Evolutionary conservation across 23 red algal genomes (phyloP).

Genomic region (Porphyridium purpureum): DNA sequence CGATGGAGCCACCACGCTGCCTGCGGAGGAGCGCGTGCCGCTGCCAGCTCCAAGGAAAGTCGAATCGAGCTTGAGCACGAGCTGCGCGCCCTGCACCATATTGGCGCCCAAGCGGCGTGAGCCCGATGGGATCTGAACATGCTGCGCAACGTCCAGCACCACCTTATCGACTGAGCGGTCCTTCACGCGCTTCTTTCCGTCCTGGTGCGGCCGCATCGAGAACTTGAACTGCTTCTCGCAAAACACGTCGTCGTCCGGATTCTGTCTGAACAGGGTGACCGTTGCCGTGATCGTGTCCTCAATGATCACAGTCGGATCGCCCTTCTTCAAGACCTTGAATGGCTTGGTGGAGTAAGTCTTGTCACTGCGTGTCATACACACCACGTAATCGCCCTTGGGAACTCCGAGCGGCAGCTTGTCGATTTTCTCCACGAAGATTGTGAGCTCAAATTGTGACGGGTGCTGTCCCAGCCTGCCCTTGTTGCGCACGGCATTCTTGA

Average conservation of each 20-base stretch:
- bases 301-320: too few relatives aligned
- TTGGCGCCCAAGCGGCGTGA: constrained; percentile 48
- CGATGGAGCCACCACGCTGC: too few relatives aligned
- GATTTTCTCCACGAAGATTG: too few relatives aligned
- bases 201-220: constrained; percentile 24
- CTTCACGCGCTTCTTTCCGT: constrained; percentile 14
- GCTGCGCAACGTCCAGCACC: constrained; percentile 48
- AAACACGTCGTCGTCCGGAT: constrained; percentile 37
- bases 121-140: constrained; percentile 51
- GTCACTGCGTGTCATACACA: too few relatives aligned
- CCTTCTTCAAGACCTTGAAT: too few relatives aligned
- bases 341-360: too few relatives aligned
- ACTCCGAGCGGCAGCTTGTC: too few relatives aligned
- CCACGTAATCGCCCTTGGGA: too few relatives aligned
- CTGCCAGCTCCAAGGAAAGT: constrained; percentile 38
- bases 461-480: too few relatives aligned
- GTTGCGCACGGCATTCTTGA: too few relatives aligned
- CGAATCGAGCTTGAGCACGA: constrained; percentile 38
- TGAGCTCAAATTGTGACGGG: too few relatives aligned
- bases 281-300: too few relatives aligned
- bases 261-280: constrained; percentile 33
- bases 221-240: constrained; percentile 50
- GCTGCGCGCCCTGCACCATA: constrained; percentile 22
- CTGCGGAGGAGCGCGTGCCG: constrained; percentile 3
- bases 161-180: constrained; percentile 31